Percentiles rank a stretch among this genome's conserved stretches.
These are phyloP conservation scores for Dactylorhiza incarnata DNA, from an alignment of 106 monocot species.

Conservation along the genomic window DNA sequence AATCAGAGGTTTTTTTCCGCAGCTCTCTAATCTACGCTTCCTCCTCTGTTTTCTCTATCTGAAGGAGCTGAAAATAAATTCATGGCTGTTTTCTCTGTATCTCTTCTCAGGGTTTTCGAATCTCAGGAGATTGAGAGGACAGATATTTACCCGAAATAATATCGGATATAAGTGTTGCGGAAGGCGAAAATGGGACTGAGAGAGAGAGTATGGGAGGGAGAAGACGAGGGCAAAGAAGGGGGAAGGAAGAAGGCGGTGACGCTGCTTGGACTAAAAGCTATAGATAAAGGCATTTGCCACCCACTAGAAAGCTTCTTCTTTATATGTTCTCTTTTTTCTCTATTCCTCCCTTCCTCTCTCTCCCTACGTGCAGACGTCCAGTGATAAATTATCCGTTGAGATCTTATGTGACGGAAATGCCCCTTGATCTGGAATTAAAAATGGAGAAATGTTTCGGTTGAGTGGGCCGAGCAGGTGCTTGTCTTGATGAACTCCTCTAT, in stretches of 20 bases:
- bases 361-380: not conserved
- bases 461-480: slow-evolving; percentile 2
- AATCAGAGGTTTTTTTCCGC: not conserved
- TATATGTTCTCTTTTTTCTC: slow-evolving; percentile 11
- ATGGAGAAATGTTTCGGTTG: slow-evolving; percentile 2
- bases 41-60: not conserved
- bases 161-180: not conserved
- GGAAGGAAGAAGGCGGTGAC: not conserved
- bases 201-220: not conserved
- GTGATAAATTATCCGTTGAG: slow-evolving; percentile 17
- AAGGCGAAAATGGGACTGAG: not conserved
- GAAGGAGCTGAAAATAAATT: slow-evolving; percentile 2
- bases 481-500: not conserved
- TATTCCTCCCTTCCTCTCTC: not conserved
- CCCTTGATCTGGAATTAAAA: not conserved
- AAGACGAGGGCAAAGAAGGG: not conserved
- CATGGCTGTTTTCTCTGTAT: not conserved
- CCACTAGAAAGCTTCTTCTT: not conserved
- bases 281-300: slow-evolving; percentile 4
- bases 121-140: not conserved
- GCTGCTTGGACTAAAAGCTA: not conserved
- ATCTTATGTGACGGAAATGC: slow-evolving; percentile 15
- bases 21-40: not conserved
- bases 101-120: not conserved
- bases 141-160: not conserved